These are phyloP conservation scores for Dactylellina leptospora DNA, from an alignment of 2,329 filamentous ascomycete genomes.

Conservation along the genomic window DNA sequence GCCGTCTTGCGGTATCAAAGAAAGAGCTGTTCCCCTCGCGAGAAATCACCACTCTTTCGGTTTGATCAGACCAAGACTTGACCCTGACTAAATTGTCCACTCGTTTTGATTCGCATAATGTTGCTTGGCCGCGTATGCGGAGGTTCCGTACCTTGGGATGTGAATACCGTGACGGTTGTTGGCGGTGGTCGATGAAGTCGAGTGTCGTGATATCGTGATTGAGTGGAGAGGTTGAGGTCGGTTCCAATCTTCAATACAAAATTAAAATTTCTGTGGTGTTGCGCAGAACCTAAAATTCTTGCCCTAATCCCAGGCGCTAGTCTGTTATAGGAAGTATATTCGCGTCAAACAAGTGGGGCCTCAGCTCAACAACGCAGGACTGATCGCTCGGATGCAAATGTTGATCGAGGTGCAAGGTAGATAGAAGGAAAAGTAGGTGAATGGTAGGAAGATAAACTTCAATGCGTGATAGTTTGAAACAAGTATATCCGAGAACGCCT, in stretches of 20 bases:
- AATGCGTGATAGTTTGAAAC: neutral
- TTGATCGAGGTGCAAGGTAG: neutral
- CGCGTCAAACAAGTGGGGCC: neutral
- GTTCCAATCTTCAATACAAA: constrained; percentile 16
- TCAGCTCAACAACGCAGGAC: constrained; percentile 4
- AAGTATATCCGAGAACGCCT: neutral
- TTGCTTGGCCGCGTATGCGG: constrained; percentile 24
- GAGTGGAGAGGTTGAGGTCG: constrained; percentile 8
- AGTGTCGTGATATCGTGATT: constrained; percentile 42
- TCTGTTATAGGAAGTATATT: neutral
- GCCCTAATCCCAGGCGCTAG: constrained; percentile 39
- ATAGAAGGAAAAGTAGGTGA: neutral
- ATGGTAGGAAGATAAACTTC: neutral
- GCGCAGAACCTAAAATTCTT: constrained; percentile 21
- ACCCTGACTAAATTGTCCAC: constrained; percentile 53
- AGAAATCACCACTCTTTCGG: neutral
- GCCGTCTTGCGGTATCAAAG: constrained; percentile 54
- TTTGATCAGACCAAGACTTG: constrained; percentile 54
- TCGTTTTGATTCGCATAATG: constrained; percentile 51
- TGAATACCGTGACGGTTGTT: constrained; percentile 41
- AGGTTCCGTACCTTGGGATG: constrained; percentile 45
- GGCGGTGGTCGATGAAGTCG: constrained; percentile 11
- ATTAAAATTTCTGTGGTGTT: constrained; percentile 22
- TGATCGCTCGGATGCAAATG: neutral
- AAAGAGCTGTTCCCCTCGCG: constrained; percentile 7